phyloP scores from a whole-genome alignment of 305 asterid species.

The Galium porrigens region DNA sequence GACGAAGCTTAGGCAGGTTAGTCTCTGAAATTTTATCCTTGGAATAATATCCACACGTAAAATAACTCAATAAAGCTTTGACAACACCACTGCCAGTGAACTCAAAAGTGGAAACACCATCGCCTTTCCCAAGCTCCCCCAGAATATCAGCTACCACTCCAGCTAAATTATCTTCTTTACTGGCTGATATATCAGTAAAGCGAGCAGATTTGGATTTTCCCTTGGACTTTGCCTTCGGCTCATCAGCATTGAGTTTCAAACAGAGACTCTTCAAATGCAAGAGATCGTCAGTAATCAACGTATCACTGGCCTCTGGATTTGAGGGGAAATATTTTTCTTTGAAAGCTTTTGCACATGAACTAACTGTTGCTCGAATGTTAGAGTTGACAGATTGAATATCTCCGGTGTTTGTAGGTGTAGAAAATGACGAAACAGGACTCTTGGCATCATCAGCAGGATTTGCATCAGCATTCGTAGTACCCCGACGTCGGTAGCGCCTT shows the following conservation, averaged over 20 bases:
- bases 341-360: constrained; percentile 70
- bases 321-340: constrained; percentile 80
- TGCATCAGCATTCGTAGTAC: constrained; percentile 41
- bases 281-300: constrained; percentile 73
- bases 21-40: constrained; percentile 64
- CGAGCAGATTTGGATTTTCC: constrained; percentile 72
- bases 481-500: constrained; percentile 69
- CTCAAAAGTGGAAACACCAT: constrained; percentile 93
- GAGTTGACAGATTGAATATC: constrained; percentile 49
- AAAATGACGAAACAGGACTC: constrained; percentile 29
- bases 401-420: constrained; percentile 39
- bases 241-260: constrained; percentile 51
- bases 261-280: constrained; percentile 74
- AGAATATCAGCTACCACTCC: constrained; percentile 63
- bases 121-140: constrained; percentile 76
- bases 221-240: constrained; percentile 50
- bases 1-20: constrained; percentile 59
- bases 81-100: constrained; percentile 94
- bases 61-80: constrained; percentile 66
- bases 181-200: constrained; percentile 35
- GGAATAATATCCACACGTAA: constrained; percentile 72
- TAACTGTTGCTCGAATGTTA: constrained; percentile 52
- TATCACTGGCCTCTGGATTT: constrained; percentile 52
- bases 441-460: constrained; percentile 45
- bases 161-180: constrained; percentile 57